Conservation (phyloP, 176 grass and related monocot species). For the Carex littledalei region DNA sequence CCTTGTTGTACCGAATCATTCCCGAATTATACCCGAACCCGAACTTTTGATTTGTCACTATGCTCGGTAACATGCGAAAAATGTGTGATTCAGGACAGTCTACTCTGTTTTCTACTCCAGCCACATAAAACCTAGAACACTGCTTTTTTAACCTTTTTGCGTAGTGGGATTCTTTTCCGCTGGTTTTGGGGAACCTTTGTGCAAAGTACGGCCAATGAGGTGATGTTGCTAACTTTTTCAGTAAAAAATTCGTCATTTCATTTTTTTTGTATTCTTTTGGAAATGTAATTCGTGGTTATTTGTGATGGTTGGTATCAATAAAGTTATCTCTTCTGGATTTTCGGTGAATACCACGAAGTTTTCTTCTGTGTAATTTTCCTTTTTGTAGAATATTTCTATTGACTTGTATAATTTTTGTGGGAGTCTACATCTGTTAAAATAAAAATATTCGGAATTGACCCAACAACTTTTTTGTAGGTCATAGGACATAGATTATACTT, state of each 20-base stretch:
- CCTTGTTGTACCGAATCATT: too few relatives aligned
- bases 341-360: background rate
- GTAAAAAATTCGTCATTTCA: background rate
- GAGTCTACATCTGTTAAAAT: background rate
- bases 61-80: too few relatives aligned
- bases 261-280: background rate
- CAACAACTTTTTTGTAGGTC: background rate
- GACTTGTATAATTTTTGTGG: background rate
- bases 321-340: background rate
- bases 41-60: too few relatives aligned
- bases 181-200: slow-evolving; percentile 12
- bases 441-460: background rate
- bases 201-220: slow-evolving; percentile 3
- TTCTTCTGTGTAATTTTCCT: background rate
- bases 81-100: background rate
- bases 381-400: background rate
- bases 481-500: background rate
- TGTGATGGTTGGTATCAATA: background rate
- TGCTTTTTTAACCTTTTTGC: slow-evolving; percentile 2
- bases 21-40: too few relatives aligned
- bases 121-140: background rate
- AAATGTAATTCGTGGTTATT: background rate
- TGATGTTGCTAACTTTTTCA: background rate
- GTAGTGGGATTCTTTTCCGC: slow-evolving; percentile 22
- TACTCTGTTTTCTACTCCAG: background rate